Base-by-base conservation (phyloP, 345 rosid species). In the Brassica incana region DNA sequence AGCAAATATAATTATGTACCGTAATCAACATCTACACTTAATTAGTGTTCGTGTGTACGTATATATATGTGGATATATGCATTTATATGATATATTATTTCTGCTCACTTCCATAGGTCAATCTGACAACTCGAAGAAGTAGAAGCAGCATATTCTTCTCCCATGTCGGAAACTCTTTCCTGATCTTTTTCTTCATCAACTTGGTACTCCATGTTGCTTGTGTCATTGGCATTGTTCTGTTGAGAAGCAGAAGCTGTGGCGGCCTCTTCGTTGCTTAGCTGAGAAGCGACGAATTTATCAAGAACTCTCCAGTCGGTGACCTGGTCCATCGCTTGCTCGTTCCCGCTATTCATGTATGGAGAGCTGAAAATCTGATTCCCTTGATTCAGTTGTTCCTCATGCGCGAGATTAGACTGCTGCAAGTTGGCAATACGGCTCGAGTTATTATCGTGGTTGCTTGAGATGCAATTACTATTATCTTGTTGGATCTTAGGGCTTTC, bases 241-340 rank as follows among this genome's bases (percentile, higher is more conserved):
- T 60, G 2, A 32, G 84, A 76, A 35, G 77, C 71, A 76, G 80
- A 76, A 60, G 80, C 73, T 58, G 77, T 60, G 52, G 74, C 73
- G 20, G 83, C 92, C 68, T 90, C 90, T 60, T 90, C 99, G 38
- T 92, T 89, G 84, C 97, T 93, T 8, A 96, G 87, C 85, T 96
- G 99, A 69, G 97, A 96, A 1, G 99, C 99, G 3, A 96, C 97
- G 72, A 96, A 93, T 73, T 96, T 93, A 82, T 96, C 98, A 16
- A 96, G 91, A 14, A 92, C 91, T 45, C 99, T 88, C 99, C 99
- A 96, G 74, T 96, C 99, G 0, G 91, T 93, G 52, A 90, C 89
- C 85, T 91, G 93, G 65, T 91, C 97, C 36, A 80, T 87, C n/a
- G 80, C 90, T 74, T 88, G 95, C 63, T 89, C 90, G 30, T 67